Base-by-base conservation (phyloP, 805 yeast species). In the Suhomyces emberorum region DNA sequence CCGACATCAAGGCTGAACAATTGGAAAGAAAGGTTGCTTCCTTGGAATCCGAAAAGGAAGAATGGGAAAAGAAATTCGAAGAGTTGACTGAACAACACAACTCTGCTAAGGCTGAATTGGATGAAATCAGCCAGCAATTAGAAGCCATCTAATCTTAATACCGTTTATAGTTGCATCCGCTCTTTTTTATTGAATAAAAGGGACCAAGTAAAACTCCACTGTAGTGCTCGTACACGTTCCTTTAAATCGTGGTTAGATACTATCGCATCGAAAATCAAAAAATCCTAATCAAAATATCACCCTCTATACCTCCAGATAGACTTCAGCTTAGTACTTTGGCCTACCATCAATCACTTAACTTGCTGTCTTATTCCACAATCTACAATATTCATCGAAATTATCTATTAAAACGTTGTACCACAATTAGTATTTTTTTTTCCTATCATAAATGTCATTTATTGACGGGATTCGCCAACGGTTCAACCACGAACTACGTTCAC, bases 1-100 rank as follows among this genome's bases (percentile, higher is more conserved):
- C 95, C 22, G 98, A 93, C 60, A 79, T 93, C 70, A 88, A 88
- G 72, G 91, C 93, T 49, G 98, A 93, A 70, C 95, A 88, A 66
- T 77, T 88, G 65, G 96, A 88, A 70, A 86, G 95, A 72, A 88
- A 84, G 71, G 95, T 91, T 41, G 76, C 87, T 42, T 86, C 95
- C 24, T 76, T 89, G 59, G 98, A 91, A 72, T 71, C 82, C 50
- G 98, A 93, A 72, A 88, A 86, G 69, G 93, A 87, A 52, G 85
- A 82, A 46, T 76, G 85, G 77, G 97, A 93, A 73, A 76, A 77
- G 72, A 88, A 88, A 70, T 83, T 73, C 57, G 98, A 91, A 72
- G 95, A 87, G 60, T 71, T 91, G 63, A 73, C 82, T 51, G 81
- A 75, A 59, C 83, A 89, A 70, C 82, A 88, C 77, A 72, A 74